Percentiles rank a stretch among this genome's conserved stretches.
These are phyloP conservation scores for Elongisporangium undulatum DNA, from an alignment of 352 stramenopile genomes.

Conservation along the genomic window DNA sequence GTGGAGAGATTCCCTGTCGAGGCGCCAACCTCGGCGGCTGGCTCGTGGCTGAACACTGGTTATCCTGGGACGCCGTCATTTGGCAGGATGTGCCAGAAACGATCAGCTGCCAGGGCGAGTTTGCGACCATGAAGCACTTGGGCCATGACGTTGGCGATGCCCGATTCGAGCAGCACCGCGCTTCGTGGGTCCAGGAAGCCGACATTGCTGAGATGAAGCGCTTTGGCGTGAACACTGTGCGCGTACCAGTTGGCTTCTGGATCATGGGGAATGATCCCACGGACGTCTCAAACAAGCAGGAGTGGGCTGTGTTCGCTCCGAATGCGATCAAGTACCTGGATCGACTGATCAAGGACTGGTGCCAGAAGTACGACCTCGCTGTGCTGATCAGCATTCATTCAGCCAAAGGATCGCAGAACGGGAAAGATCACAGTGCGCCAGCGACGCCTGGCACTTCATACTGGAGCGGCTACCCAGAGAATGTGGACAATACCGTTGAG, in stretches of 20 bases:
- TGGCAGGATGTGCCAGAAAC: conserved; percentile 74
- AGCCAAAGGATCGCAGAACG: conserved; percentile 75
- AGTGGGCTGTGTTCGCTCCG: conserved; percentile 37
- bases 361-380: conserved; percentile 47
- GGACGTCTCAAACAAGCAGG: conserved; percentile 42
- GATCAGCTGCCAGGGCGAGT: conserved; percentile 38
- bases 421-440: conserved; percentile 66
- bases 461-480: conserved; percentile 50
- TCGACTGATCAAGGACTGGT: conserved; percentile 77
- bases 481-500: conserved; percentile 65
- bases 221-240: conserved; percentile 67
- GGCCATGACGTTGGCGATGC: conserved; percentile 39
- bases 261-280: conserved; percentile 47
- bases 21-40: conserved; percentile 85
- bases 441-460: conserved; percentile 27
- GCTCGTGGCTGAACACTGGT: conserved; percentile 82
- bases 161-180: conserved; percentile 73
- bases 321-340: conserved; percentile 60
- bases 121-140: conserved; percentile 43
- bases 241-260: conserved; percentile 80
- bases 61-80: conserved; percentile 75
- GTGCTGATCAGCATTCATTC: conserved; percentile 82
- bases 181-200: conserved; percentile 68
- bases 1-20: conserved; percentile 34
- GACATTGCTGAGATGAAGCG: conserved; percentile 68